Conservation (phyloP, 306 rosid genomes). For the Boehmeria nivea region DNA sequence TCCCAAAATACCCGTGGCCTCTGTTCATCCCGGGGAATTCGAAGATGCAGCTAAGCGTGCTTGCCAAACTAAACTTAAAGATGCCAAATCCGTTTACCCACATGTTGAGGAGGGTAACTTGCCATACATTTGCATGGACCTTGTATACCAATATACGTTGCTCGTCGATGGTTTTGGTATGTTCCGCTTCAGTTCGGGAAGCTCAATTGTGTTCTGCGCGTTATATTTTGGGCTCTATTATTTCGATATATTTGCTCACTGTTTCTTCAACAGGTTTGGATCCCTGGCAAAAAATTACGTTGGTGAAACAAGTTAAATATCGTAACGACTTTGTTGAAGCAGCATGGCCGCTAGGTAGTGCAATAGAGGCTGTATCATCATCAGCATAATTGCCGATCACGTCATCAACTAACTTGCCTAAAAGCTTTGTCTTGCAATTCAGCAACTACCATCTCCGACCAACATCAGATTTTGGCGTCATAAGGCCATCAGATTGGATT, state of each 20-base stretch:
- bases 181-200: slow-evolving; percentile 23
- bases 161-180: slow-evolving; percentile 94
- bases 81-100: slow-evolving; percentile 56
- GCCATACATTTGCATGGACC: slow-evolving; percentile 98
- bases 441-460: not conserved
- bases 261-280: slow-evolving; percentile 56
- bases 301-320: slow-evolving; percentile 88
- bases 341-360: slow-evolving; percentile 99
- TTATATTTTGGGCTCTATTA: not conserved
- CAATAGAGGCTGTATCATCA: slow-evolving; percentile 92
- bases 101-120: slow-evolving; percentile 58
- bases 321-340: slow-evolving; percentile 82
- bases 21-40: slow-evolving; percentile 59
- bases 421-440: not conserved
- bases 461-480: not conserved
- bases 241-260: slow-evolving; percentile 9
- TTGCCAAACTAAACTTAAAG: slow-evolving; percentile 63
- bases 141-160: slow-evolving; percentile 70
- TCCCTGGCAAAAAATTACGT: slow-evolving; percentile 89
- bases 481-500: not conserved
- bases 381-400: slow-evolving; percentile 13
- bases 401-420: not conserved
- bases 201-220: not conserved
- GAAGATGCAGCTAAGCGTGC: slow-evolving; percentile 90
- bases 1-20: slow-evolving; percentile 51